Conservation (phyloP, 2,329 filamentous ascomycete species). For the Paramyrothecium roridum region DNA sequence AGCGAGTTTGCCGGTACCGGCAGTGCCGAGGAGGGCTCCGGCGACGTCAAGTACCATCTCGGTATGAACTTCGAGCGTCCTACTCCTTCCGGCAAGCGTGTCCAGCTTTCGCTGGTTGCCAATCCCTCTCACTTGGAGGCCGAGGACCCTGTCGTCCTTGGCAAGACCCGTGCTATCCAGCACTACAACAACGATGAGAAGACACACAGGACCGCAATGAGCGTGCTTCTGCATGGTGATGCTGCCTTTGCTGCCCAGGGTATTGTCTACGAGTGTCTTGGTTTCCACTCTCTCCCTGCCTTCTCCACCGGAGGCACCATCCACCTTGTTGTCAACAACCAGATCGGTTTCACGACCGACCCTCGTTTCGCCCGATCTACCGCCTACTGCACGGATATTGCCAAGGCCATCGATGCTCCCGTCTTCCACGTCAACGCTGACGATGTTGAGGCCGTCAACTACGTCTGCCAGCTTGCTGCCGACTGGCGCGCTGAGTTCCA, state of each 20-base stretch:
- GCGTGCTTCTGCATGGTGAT: conserved; percentile 93
- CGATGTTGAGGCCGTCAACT: conserved; percentile 97
- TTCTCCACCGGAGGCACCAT: conserved; percentile 98
- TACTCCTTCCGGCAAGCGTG: conserved; percentile 95
- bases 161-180: conserved; percentile 96
- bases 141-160: conserved; percentile 94
- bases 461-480: conserved; percentile 92
- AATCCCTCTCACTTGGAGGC: conserved; percentile 98
- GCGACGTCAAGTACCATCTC: conserved; percentile 98
- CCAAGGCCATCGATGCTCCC: conserved; percentile 96
- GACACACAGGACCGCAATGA: conserved; percentile 86
- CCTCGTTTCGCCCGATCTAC: conserved; percentile 96
- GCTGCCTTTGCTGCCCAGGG: conserved; percentile 95
- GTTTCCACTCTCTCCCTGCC: conserved; percentile 90
- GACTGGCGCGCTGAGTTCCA: conserved; percentile 99
- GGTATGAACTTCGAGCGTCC: conserved; percentile 99
- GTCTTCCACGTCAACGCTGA: conserved; percentile 99
- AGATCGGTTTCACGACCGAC: conserved; percentile 99
- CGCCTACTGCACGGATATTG: conserved; percentile 98
- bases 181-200: conserved; percentile 98
- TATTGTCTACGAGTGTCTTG: conserved; percentile 97
- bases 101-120: conserved; percentile 97
- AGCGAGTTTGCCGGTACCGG: conserved; percentile 82
- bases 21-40: conserved; percentile 88
- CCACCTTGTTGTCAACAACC: conserved; percentile 98